Base-by-base conservation (phyloP, 192 early-diverging fungal species). In the Obelidium mucronatum region DNA sequence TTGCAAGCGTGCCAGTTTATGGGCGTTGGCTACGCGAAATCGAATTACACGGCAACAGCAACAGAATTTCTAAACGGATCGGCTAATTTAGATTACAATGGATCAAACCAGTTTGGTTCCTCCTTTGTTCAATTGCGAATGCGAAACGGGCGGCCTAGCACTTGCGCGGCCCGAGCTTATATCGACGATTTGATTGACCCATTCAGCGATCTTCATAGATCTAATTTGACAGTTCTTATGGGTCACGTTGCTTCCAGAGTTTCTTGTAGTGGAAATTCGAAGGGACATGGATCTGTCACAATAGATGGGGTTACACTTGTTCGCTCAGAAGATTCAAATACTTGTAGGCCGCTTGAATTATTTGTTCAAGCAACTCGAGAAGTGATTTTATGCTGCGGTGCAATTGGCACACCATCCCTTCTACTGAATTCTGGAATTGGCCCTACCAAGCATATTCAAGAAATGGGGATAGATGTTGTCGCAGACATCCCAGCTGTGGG, bases 401-500 rank as follows among this genome's bases (percentile, higher is more conserved):
- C 75, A 2, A 36, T 77, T 30, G 53, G 53, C 8, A 37, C 66
- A 34, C 75, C 75, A 48, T 26, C 65, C 1, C 24, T 77, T 6
- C 34, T 77, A 31, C n/a, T 73, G 71, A 35, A 56, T 60, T 64
- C 60, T 74, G 66, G 66, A 19, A 72, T 72, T 39, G 70, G 75
- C 3, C 66, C 31, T 26, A 44, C n/a, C 3, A 1, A 44, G 11
- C 1, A 77, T 6, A 42, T 77, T 15, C 53, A 24, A 13, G 36
- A 54, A 15, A 40, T 62, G 6, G 69, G 69, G 5, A 74, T 77
- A 24, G 6, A 34, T 17, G 40, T 76, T 30, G 36, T 77, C 5
- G 15, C 22, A 39, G 69, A 77, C 58, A 39, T 62, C 30, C 75
- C 75, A 77, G 74, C 53, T n/a, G 77, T 78, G 26, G 77, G 77